Conservation (phyloP, 345 rosid species). For the Rhodamnia argentea region DNA sequence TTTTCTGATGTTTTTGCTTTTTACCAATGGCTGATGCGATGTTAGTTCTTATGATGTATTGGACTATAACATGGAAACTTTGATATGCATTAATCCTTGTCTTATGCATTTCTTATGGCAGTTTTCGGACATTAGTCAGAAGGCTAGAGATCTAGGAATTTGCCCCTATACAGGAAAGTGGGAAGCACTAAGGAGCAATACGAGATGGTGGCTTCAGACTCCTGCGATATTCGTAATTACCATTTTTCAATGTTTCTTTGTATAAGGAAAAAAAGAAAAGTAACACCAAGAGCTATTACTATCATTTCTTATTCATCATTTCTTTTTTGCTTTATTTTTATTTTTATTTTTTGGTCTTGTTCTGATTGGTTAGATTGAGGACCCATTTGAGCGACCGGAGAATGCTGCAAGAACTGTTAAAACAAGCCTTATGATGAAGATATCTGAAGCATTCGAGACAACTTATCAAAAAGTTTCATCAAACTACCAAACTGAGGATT, state of each 20-base stretch:
- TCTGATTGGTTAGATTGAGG: slow-evolving; percentile 52
- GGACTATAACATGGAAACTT: not conserved
- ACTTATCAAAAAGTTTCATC: slow-evolving; percentile 23
- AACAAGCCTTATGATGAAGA: slow-evolving; percentile 32
- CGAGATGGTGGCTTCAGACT: slow-evolving; percentile 67
- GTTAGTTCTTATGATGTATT: not conserved
- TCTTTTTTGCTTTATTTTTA: not conserved
- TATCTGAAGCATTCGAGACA: slow-evolving; percentile 38
- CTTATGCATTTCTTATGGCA: slow-evolving; percentile 6
- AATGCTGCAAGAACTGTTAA: slow-evolving; percentile 66
- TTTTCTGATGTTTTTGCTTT: not conserved
- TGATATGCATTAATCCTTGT: not conserved
- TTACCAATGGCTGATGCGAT: not conserved
- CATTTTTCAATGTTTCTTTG: slow-evolving; percentile 3
- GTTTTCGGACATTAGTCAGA: slow-evolving; percentile 44
- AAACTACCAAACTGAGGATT: slow-evolving; percentile 11
- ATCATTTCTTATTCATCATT: not conserved
- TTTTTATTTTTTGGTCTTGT: not conserved
- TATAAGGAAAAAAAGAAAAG: not conserved
- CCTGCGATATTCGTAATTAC: slow-evolving; percentile 50
- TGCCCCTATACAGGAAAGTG: slow-evolving; percentile 66
- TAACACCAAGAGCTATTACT: not conserved
- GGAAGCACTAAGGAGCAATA: slow-evolving; percentile 50
- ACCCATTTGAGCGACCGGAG: slow-evolving; percentile 85
- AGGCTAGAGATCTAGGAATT: slow-evolving; percentile 49